These are phyloP conservation scores for Ustilago hordei DNA, from an alignment of 1,284 basidiomycete genomes.

Conservation along the genomic window DNA sequence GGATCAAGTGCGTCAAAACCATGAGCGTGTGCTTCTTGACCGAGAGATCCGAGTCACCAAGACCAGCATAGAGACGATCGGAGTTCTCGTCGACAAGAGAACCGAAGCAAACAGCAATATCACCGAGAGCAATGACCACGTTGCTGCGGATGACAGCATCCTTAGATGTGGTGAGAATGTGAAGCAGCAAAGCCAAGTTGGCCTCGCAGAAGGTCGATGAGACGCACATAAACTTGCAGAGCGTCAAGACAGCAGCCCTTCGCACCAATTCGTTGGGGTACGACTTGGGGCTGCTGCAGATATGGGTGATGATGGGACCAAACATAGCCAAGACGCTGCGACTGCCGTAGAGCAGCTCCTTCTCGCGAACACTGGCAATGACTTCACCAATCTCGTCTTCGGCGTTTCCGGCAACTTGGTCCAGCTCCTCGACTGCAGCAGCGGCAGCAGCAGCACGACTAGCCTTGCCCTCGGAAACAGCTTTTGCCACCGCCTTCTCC, in stretches of 20 bases:
- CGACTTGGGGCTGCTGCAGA: constrained; percentile 77
- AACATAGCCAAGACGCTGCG: constrained; percentile 86
- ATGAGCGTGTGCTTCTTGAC: constrained; percentile 99
- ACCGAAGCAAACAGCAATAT: constrained; percentile 96
- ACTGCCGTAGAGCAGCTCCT: constrained; percentile 85
- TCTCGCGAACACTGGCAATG: constrained; percentile 84
- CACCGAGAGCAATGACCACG: constrained; percentile 95
- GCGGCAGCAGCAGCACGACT: constrained; percentile 54
- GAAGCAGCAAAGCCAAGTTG: constrained; percentile 88
- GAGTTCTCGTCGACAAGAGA: constrained; percentile 97
- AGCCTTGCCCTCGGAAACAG: constrained; percentile 55
- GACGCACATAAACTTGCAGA: constrained; percentile 97
- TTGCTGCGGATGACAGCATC: constrained; percentile 92
- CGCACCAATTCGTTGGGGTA: constrained; percentile 84
- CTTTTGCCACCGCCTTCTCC: constrained; percentile 56
- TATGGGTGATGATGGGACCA: constrained; percentile 88
- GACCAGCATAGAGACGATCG: constrained; percentile 91
- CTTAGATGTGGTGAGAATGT: constrained; percentile 88
- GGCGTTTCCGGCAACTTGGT: constrained; percentile 95
- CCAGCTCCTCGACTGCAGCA: constrained; percentile 79
- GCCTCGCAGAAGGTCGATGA: constrained; percentile 92
- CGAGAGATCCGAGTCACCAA: constrained; percentile 84
- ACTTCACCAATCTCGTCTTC: constrained; percentile 98
- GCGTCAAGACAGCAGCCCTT: constrained; percentile 85
- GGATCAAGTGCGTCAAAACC: constrained; percentile 96